These are phyloP conservation scores for Vigna unguiculata DNA, from an alignment of 306 rosid genomes.

Conservation along the genomic window DNA sequence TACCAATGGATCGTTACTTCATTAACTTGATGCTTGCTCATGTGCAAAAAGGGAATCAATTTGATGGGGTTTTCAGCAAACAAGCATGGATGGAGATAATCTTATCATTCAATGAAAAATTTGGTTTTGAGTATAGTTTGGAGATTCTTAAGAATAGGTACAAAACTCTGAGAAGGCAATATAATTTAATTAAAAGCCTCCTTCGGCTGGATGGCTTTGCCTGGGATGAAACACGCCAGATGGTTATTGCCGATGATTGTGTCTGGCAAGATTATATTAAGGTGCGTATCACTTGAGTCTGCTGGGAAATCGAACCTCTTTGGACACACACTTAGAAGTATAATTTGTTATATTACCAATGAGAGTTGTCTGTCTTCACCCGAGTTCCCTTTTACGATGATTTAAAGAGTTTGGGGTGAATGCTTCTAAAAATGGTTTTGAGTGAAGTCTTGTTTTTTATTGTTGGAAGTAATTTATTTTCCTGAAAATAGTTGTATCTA, in stretches of 20 bases:
- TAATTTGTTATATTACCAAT: slow-evolving; percentile 16
- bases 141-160: slow-evolving; percentile 79
- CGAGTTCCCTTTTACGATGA: slow-evolving; percentile 1
- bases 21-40: slow-evolving; percentile 73
- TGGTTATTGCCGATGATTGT: slow-evolving; percentile 77
- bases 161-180: slow-evolving; percentile 77
- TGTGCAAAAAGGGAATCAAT: slow-evolving; percentile 64
- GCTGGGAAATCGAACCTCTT: slow-evolving; percentile 27
- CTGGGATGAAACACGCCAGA: slow-evolving; percentile 82
- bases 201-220: slow-evolving; percentile 74
- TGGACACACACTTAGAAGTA: neutral
- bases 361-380: slow-evolving; percentile 16
- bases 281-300: slow-evolving; percentile 49
- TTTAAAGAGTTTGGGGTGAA: slow-evolving; percentile 26
- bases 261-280: slow-evolving; percentile 83
- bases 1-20: slow-evolving; percentile 74
- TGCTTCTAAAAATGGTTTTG: slow-evolving; percentile 10
- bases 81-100: slow-evolving; percentile 87
- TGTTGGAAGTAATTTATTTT: neutral
- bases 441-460: neutral
- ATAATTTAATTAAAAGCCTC: slow-evolving; percentile 64
- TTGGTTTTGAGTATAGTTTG: slow-evolving; percentile 69
- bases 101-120: slow-evolving; percentile 67
- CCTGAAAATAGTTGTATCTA: slow-evolving; percentile 16
- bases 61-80: slow-evolving; percentile 73